Evolutionary conservation across 2,329 filamentous ascomycete genomes (phyloP).

Genomic region (Aspergillus sergii): DNA sequence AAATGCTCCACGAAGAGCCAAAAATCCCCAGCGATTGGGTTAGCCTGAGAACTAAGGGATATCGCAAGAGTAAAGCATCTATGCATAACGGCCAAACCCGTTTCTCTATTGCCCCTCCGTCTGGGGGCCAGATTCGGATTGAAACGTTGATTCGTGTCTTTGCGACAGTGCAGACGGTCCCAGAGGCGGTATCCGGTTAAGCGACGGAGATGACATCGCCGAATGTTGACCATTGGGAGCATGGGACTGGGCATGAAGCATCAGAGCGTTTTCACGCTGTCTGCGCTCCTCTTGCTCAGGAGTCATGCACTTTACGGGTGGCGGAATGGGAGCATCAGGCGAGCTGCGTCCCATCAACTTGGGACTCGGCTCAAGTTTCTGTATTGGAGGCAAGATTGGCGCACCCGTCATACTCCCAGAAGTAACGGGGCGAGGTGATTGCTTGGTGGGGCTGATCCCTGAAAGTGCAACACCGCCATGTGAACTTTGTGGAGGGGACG

Average conservation of each 20-base stretch:
- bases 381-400: slow-evolving; percentile 44
- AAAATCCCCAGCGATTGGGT: neutral
- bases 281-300: slow-evolving; percentile 46
- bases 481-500: slow-evolving; percentile 41
- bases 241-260: slow-evolving; percentile 24
- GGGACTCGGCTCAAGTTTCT: slow-evolving; percentile 45
- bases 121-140: slow-evolving; percentile 18
- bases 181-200: slow-evolving; percentile 36
- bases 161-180: slow-evolving; percentile 29
- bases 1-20: neutral
- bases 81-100: neutral
- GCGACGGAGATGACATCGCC: slow-evolving; percentile 36
- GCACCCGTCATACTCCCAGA: slow-evolving; percentile 37
- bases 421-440: slow-evolving; percentile 44
- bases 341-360: slow-evolving; percentile 48
- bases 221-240: slow-evolving; percentile 26
- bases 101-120: slow-evolving; percentile 9
- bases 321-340: slow-evolving; percentile 44
- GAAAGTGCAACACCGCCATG: slow-evolving; percentile 42
- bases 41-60: too few species aligned
- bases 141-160: slow-evolving; percentile 27
- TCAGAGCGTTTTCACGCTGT: slow-evolving; percentile 39
- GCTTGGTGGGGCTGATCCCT: slow-evolving; percentile 50
- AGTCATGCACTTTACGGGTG: slow-evolving; percentile 47
- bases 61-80: neutral